phyloP scores from a whole-genome alignment of 2,329 filamentous ascomycete genomes.

The Anisogramma anomala region DNA sequence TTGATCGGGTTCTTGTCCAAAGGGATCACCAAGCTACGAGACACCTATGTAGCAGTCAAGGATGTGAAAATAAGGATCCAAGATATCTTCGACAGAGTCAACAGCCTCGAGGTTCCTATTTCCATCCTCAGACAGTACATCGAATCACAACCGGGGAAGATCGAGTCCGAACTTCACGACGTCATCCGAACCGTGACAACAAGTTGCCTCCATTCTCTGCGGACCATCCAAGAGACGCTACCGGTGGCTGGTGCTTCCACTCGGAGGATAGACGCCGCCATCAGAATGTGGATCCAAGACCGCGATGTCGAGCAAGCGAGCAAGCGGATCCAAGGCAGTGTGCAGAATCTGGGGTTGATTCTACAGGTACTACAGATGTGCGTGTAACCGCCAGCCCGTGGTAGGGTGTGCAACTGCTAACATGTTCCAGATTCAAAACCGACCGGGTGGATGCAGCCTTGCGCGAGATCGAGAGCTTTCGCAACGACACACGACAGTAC shows the following conservation, averaged over 20 bases:
- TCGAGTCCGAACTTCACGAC: conserved; percentile 1
- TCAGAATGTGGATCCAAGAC: conserved; percentile 2
- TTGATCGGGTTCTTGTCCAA: background rate
- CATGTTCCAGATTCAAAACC: conserved; percentile 1
- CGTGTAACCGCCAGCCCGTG: too few relatives aligned
- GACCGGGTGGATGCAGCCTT: conserved; percentile 1
- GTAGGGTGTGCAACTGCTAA: background rate
- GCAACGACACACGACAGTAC: background rate
- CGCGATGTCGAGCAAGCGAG: conserved; percentile 1
- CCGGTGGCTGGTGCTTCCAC: background rate
- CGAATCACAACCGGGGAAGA: background rate
- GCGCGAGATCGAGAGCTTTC: background rate
- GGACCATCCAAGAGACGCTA: background rate
- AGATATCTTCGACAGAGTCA: background rate
- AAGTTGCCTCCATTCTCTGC: conserved; percentile 2
- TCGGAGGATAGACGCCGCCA: background rate
- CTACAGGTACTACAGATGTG: conserved; percentile 3
- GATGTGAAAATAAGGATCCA: background rate
- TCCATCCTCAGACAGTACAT: conserved; percentile 1
- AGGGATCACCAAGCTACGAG: background rate
- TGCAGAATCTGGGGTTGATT: conserved; percentile 2
- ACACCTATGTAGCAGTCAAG: background rate
- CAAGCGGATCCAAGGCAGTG: conserved; percentile 1
- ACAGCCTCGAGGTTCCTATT: background rate
- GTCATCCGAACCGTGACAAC: conserved; percentile 1